Evolutionary conservation across 148 eudicot genomes (phyloP), one percentile per base, ranked within the genome.

Genomic region (Limonium bicolor): DNA sequence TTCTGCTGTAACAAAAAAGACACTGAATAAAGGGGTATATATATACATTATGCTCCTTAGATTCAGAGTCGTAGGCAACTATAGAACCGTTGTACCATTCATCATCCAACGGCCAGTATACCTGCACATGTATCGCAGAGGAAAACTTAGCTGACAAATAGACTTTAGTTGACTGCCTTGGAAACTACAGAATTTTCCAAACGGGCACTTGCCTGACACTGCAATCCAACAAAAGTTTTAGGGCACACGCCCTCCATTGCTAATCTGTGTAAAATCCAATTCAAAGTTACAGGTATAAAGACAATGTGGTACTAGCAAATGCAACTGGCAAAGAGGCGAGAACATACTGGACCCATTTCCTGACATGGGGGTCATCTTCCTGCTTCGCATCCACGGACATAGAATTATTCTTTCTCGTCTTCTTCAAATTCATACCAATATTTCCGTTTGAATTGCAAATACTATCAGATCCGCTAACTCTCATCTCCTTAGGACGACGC

Each of bases 81-180:
- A 90, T 51, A 9, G 36, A 59, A 26, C 85, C 95, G 28, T 41
- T 28, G 56, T 90, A 90, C 95, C 95, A 90, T 55, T 62, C 83
- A 53, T 63, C 74, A 60, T 90, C 99, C 73, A 90, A 60, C 19
- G 99, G 99, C 99, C 99, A 90, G 61, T 70, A 90, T 27, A 84
- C 86, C 99, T 90, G 76, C 56, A 60, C 15, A 41, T 5, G 37
- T 6, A 15, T n/a, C n/a, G n/a, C 36, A 20, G 19, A 16, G 18
- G 10, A 28, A 37, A 13, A 16, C 7, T 4, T 51, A 48, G 27
- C 14, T 20, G 36, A 14, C 33, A 22, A 27, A 25, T 11, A 40
- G 24, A 36, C 48, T 6, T 31, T 53, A 4, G 51, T 27, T 16
- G 5, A 44, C 5, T 36, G 12, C 33, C 6, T n/a, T 19, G 14